phyloP scores from a whole-genome alignment of 2,329 filamentous ascomycete species.

The Nemania sp. region DNA sequence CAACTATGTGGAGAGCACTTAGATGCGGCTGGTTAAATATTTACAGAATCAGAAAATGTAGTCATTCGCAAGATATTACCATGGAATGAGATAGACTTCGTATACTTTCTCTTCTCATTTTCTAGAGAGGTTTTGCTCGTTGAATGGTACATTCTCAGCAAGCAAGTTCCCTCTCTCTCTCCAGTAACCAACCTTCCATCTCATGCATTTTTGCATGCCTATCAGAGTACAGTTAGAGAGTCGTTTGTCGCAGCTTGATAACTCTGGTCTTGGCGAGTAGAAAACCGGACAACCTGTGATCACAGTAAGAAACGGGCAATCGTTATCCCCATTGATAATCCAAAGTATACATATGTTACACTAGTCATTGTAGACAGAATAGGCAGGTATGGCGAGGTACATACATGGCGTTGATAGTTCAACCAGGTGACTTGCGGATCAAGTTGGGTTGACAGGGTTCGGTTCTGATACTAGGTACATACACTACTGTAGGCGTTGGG shows the following conservation, averaged over 20 bases:
- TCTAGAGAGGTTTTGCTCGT: background rate
- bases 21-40: slow-evolving; percentile 16
- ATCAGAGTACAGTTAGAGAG: background rate
- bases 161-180: background rate
- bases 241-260: background rate
- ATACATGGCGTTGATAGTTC: slow-evolving; percentile 7
- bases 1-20: slow-evolving; percentile 13
- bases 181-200: background rate
- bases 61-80: slow-evolving; percentile 1
- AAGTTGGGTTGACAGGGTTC: slow-evolving; percentile 32
- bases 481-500: background rate
- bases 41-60: background rate
- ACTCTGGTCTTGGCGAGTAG: background rate
- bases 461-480: slow-evolving; percentile 17
- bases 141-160: background rate
- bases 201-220: background rate
- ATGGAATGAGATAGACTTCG: background rate
- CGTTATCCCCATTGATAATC: background rate
- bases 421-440: slow-evolving; percentile 37
- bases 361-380: slow-evolving; percentile 16
- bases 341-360: slow-evolving; percentile 19
- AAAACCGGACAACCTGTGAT: background rate
- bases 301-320: slow-evolving; percentile 29
- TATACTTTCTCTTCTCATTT: background rate
- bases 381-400: slow-evolving; percentile 26